phyloP scores from a whole-genome alignment of 1,139 yeast species.

The Protomyces inouyei region DNA sequence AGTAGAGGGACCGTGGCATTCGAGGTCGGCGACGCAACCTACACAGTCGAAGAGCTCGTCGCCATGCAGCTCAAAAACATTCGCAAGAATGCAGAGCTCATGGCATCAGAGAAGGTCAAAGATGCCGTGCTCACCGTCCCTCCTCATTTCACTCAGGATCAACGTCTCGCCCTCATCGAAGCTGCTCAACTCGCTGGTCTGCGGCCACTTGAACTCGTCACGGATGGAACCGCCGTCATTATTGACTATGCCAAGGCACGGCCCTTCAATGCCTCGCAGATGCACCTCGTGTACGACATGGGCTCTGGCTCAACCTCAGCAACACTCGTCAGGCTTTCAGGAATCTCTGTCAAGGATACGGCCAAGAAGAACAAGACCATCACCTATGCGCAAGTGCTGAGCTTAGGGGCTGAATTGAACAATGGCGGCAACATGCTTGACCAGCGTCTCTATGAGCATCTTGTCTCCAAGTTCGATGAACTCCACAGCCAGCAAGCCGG shows the following conservation, averaged over 20 bases:
- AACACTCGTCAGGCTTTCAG: constrained; percentile 62
- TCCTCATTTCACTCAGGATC: constrained; percentile 58
- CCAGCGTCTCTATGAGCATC: constrained; percentile 54
- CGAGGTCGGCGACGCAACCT: constrained; percentile 48
- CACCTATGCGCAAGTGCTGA: constrained; percentile 48
- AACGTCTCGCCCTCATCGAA: constrained; percentile 68
- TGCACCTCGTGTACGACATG: constrained; percentile 76
- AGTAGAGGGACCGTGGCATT: constrained; percentile 45
- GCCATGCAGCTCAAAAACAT: constrained; percentile 78
- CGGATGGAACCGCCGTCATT: constrained; percentile 85
- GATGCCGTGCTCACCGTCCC: constrained; percentile 79
- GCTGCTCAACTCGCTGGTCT: constrained; percentile 69
- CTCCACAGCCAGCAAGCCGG: constrained; percentile 36
- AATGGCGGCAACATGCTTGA: constrained; percentile 79
- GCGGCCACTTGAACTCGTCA: constrained; percentile 62
- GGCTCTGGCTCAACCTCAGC: constrained; percentile 93
- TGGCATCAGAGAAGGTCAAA: constrained; percentile 48
- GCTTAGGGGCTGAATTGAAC: constrained; percentile 59
- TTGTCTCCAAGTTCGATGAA: constrained; percentile 52
- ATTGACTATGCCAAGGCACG: constrained; percentile 59
- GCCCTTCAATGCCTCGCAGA: constrained; percentile 47
- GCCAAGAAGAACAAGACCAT: constrained; percentile 32
- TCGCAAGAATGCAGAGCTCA: constrained; percentile 55
- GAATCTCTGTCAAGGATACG: constrained; percentile 44
- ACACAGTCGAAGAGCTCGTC: constrained; percentile 68